Conservation (phyloP, 2,329 filamentous ascomycete species). For the Apiospora arundinis region DNA sequence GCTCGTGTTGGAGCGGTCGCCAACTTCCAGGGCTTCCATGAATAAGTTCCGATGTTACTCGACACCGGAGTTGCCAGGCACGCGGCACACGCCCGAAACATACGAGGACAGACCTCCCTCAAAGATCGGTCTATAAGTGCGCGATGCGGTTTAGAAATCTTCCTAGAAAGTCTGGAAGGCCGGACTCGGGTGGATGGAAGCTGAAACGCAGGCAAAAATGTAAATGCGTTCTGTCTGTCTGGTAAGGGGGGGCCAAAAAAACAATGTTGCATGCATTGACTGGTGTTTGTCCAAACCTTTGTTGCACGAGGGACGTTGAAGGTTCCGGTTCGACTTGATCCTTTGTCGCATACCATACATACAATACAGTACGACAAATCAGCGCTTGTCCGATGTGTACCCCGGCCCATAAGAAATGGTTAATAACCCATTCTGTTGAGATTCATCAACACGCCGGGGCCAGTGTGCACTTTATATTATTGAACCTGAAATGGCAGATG, state of each 20-base stretch:
- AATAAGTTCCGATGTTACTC: conserved; percentile 3
- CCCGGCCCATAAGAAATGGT: conserved; percentile 4
- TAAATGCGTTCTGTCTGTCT: conserved; percentile 1
- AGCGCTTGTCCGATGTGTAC: not conserved
- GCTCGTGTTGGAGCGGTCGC: not conserved
- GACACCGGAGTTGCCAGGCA: conserved; percentile 7
- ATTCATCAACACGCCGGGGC: conserved; percentile 6
- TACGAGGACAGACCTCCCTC: not conserved
- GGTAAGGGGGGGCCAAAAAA: not conserved
- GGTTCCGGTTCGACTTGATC: conserved; percentile 9
- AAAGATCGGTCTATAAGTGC: not conserved
- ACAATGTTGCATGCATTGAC: conserved; percentile 15
- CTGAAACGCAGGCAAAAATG: conserved; percentile 2
- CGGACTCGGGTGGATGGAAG: conserved; percentile 11
- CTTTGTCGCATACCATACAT: not conserved
- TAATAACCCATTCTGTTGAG: conserved; percentile 13
- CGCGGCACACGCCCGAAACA: not conserved
- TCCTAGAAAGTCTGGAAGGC: conserved; percentile 9
- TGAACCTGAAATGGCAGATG: conserved; percentile 16
- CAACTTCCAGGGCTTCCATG: not conserved
- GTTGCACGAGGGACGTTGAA: conserved; percentile 16
- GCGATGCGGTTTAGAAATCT: not conserved
- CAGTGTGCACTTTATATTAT: conserved; percentile 17
- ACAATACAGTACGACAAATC: not conserved
- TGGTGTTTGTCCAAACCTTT: conserved; percentile 16